A percentile compares a stretch with the other conserved stretches of the same genome.
These are phyloP conservation scores for Gentiana macrophylla DNA, from an alignment of 257 asterid species.

Conservation along the genomic window DNA sequence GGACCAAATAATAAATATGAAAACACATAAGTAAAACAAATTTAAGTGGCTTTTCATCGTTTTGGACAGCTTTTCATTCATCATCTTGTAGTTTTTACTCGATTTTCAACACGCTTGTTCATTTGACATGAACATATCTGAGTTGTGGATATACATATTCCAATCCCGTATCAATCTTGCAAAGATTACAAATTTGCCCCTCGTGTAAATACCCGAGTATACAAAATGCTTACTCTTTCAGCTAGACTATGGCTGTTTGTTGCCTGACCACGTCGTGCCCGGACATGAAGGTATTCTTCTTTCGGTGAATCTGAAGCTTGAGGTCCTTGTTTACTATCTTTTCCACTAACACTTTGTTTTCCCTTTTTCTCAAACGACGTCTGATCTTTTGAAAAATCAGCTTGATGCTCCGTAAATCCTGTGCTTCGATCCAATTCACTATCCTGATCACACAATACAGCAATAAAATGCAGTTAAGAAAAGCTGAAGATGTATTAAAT, in stretches of 20 bases:
- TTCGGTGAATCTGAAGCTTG: slow-evolving; percentile 72
- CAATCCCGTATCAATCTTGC: too few species aligned
- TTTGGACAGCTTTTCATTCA: too few species aligned
- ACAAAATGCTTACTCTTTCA: slow-evolving; percentile 55
- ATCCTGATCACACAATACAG: slow-evolving; percentile 31
- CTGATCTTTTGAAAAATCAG: slow-evolving; percentile 27
- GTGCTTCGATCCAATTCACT: slow-evolving; percentile 28
- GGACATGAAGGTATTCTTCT: slow-evolving; percentile 77
- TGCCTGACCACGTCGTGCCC: slow-evolving; percentile 96
- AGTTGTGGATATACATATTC: too few species aligned
- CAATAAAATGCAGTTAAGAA: slow-evolving; percentile 5
- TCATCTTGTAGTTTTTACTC: too few species aligned
- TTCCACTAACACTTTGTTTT: slow-evolving; percentile 42
- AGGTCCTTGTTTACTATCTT: slow-evolving; percentile 54
- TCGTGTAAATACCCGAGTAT: too few species aligned
- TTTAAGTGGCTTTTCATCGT: too few species aligned
- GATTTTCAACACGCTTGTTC: too few species aligned
- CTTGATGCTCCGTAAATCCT: slow-evolving; percentile 25
- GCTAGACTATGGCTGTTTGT: slow-evolving; percentile 99
- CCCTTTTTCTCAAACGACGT: slow-evolving; percentile 27
- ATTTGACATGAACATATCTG: too few species aligned
- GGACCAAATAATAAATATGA: too few species aligned
- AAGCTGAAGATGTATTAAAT: not conserved
- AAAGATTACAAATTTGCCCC: too few species aligned
- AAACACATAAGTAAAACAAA: too few species aligned